These are phyloP conservation scores for Verticillium nonalfalfae DNA, from an alignment of 2,329 filamentous ascomycete genomes.

Conservation along the genomic window DNA sequence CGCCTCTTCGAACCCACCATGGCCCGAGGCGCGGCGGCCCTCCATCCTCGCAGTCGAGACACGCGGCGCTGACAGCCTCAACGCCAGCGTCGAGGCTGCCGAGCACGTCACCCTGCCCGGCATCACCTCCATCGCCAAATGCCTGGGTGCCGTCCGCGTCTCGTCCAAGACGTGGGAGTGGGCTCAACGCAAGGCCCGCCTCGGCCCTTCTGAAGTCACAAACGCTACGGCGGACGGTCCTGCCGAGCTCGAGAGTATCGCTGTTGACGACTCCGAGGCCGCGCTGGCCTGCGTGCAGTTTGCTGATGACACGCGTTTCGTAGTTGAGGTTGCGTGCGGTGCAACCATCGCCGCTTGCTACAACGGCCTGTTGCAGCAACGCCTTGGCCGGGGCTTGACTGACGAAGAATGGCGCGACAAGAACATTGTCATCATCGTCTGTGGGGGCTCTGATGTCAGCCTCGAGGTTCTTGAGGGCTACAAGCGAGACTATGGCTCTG, in stretches of 20 bases:
- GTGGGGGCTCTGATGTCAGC: constrained; percentile 67
- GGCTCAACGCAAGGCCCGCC: constrained; percentile 29
- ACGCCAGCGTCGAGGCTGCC: constrained; percentile 49
- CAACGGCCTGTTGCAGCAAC: constrained; percentile 52
- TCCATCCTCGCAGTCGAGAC: constrained; percentile 72
- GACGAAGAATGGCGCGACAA: constrained; percentile 56
- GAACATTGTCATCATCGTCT: constrained; percentile 79
- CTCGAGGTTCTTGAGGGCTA: constrained; percentile 56
- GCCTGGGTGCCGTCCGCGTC: constrained; percentile 68
- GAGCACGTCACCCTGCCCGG: constrained; percentile 56
- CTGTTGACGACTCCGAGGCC: constrained; percentile 71
- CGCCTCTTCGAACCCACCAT: constrained; percentile 15
- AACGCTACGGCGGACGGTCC: background rate
- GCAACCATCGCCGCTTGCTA: constrained; percentile 69
- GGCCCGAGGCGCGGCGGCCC: constrained; percentile 23
- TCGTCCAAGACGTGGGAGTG: constrained; percentile 62
- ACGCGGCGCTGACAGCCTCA: constrained; percentile 62
- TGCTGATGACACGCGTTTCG: constrained; percentile 72
- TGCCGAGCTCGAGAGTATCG: constrained; percentile 43
- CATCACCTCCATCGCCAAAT: constrained; percentile 72
- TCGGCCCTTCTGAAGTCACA: constrained; percentile 8
- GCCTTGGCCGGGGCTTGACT: constrained; percentile 45
- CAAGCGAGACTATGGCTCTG: constrained; percentile 32
- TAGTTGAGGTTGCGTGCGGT: constrained; percentile 83
- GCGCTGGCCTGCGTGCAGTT: constrained; percentile 71